Evolutionary conservation across 73 alveolate species (phyloP), one percentile per base, ranked within the genome.

Genomic region (Diophrys appendiculata): DNA sequence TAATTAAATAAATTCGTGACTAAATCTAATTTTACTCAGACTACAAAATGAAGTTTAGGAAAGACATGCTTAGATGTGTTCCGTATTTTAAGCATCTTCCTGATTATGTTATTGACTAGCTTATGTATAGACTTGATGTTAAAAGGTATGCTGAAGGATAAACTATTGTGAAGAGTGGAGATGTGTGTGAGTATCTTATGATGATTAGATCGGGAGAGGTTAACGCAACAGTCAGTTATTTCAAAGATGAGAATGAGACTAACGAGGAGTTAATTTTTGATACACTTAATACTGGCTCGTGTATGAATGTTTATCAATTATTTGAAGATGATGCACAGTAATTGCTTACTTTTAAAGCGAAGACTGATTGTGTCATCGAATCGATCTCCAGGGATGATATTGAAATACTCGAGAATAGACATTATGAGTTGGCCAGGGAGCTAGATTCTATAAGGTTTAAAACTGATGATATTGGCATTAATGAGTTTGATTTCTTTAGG

Each of bases 401-500:
- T 14, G 73, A 65, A 78, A 69, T 56, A 33, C 68, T 86, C 18
- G 86, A 87, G 24, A 78, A 80, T 32, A 86, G 67, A 43, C 73
- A 53, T 52, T 86, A 86, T 69, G 65, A 69, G 43, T 52, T 86
- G 1, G 82, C 89, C 27, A 88, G 79, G 29, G 22, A 84, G 54
- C 80, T 86, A 43, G 87, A 78, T 64, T 54, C 54, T 33, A 77
- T 86, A 24, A 78, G 86, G 53, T 77, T 55, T 18, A 73, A 67
- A 29, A 69, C 79, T 14, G 89, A 78, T 33, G 93, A 86, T 33
- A 76, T 74, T 54, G 83, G 71, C 5, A 77, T 87, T 56, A 76
- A 76, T 25, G 93, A 86, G 29, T 86, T 86, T 73, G 93, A 86
- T 80, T 86, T 86, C 72, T 86, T 78, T 30, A 54, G 93, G 56